Evolutionary conservation across 176 grass and related monocot genomes (phyloP).

Genomic region (Oryza glaberrima): DNA sequence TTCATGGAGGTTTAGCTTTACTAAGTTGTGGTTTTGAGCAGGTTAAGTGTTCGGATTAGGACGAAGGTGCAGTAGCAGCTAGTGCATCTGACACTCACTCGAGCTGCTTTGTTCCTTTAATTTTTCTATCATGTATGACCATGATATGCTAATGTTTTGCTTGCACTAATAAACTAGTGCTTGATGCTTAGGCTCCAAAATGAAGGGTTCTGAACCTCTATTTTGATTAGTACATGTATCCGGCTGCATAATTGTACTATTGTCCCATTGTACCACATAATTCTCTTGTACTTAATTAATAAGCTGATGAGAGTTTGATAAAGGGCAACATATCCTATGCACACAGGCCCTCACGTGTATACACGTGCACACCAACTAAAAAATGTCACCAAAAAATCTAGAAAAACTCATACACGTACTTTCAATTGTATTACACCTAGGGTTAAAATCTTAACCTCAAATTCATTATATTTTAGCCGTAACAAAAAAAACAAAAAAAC

Average conservation of each 20-base stretch:
- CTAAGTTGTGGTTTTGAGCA: slow-evolving; percentile 40
- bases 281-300: background rate
- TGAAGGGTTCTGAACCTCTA: background rate
- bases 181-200: slow-evolving; percentile 10
- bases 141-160: slow-evolving; percentile 46
- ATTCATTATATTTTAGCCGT: no score
- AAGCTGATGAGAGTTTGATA: background rate
- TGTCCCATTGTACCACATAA: background rate
- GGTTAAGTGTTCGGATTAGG: slow-evolving; percentile 43
- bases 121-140: slow-evolving; percentile 12
- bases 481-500: no score
- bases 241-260: background rate
- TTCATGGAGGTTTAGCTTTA: slow-evolving; percentile 45
- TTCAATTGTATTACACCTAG: no score
- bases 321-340: no score
- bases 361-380: no score
- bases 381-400: no score
- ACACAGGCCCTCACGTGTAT: no score
- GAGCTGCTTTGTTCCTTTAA: slow-evolving; percentile 27
- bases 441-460: no score
- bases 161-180: slow-evolving; percentile 40
- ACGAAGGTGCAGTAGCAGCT: slow-evolving; percentile 40
- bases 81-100: slow-evolving; percentile 55
- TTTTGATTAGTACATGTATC: background rate
- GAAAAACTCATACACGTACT: no score